phyloP scores from a whole-genome alignment of 2,329 filamentous ascomycete species.

The Emmonsiellopsis sp. region DNA sequence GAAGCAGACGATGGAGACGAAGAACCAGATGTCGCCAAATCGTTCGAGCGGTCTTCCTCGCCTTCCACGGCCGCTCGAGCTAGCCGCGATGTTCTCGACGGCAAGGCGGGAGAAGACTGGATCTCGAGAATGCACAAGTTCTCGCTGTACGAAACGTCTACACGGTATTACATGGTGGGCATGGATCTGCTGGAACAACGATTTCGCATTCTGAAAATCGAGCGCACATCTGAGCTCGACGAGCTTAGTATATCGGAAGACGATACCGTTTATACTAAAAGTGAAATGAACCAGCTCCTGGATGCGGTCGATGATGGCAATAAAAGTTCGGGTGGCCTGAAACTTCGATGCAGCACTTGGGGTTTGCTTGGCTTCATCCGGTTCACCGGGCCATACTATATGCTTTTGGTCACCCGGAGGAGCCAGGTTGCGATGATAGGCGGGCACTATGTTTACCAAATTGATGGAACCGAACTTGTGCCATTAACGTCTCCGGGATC shows the following conservation, averaged over 20 bases:
- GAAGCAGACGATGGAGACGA: constrained; percentile 34
- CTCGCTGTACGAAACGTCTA: constrained; percentile 92
- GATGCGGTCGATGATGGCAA: constrained; percentile 95
- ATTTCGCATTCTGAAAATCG: constrained; percentile 90
- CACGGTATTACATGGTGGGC: constrained; percentile 87
- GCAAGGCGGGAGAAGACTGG: constrained; percentile 30
- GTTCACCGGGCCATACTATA: constrained; percentile 94
- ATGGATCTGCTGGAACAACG: constrained; percentile 81
- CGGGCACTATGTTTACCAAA: constrained; percentile 90
- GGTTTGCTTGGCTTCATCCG: constrained; percentile 89
- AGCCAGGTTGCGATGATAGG: constrained; percentile 94
- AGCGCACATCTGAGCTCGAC: constrained; percentile 70
- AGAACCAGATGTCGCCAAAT: constrained; percentile 35
- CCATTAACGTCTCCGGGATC: constrained; percentile 65
- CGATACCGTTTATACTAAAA: constrained; percentile 85
- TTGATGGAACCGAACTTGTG: constrained; percentile 87
- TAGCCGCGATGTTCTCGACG: constrained; percentile 24
- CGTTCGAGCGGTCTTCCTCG: constrained; percentile 34
- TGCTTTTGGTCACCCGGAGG: constrained; percentile 92
- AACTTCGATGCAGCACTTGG: constrained; percentile 84
- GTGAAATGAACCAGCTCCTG: constrained; percentile 86
- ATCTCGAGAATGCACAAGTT: constrained; percentile 79
- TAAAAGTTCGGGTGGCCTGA: constrained; percentile 79
- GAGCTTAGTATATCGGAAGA: constrained; percentile 84
- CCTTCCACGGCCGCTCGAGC: constrained; percentile 30